These are phyloP conservation scores for Fomes fomentarius DNA, from an alignment of 1,284 basidiomycete species.

Conservation along the genomic window DNA sequence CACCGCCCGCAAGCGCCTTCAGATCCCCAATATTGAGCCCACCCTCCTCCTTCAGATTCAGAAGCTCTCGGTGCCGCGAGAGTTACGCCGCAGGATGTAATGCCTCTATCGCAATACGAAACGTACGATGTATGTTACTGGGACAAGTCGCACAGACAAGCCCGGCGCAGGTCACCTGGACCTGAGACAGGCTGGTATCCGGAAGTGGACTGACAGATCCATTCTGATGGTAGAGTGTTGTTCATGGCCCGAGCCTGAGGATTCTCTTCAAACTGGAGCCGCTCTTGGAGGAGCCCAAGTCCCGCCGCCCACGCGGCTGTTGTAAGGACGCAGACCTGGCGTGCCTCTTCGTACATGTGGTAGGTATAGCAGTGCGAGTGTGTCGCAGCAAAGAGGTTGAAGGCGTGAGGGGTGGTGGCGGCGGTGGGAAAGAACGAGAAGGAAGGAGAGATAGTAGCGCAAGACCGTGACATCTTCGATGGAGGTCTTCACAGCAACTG, in stretches of 20 bases:
- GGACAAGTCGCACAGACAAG: slow-evolving; percentile 24
- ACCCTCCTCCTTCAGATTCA: neutral
- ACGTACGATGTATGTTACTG: slow-evolving; percentile 16
- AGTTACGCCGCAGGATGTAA: neutral
- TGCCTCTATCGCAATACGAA: slow-evolving; percentile 11
- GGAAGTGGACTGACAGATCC: no score
- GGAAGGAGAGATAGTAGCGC: slow-evolving; percentile 5
- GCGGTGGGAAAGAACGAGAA: slow-evolving; percentile 17
- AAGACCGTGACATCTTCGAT: slow-evolving; percentile 10
- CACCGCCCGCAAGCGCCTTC: no score
- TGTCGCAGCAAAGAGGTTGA: slow-evolving; percentile 22
- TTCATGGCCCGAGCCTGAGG: neutral
- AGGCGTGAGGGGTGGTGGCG: slow-evolving; percentile 18
- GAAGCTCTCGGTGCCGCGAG: slow-evolving; percentile 1
- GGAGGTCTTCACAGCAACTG: neutral
- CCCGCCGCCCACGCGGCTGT: slow-evolving; percentile 5
- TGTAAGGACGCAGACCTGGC: slow-evolving; percentile 8
- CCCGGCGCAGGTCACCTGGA: neutral
- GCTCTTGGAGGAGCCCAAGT: neutral
- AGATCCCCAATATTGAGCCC: neutral
- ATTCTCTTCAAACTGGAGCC: neutral
- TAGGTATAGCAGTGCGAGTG: slow-evolving; percentile 25
- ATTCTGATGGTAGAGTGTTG: no score
- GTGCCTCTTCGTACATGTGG: slow-evolving; percentile 23
- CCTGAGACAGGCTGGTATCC: no score